phyloP scores from a whole-genome alignment of 768 basidiomycete genomes.

The Boletus tylopilopsis region DNA sequence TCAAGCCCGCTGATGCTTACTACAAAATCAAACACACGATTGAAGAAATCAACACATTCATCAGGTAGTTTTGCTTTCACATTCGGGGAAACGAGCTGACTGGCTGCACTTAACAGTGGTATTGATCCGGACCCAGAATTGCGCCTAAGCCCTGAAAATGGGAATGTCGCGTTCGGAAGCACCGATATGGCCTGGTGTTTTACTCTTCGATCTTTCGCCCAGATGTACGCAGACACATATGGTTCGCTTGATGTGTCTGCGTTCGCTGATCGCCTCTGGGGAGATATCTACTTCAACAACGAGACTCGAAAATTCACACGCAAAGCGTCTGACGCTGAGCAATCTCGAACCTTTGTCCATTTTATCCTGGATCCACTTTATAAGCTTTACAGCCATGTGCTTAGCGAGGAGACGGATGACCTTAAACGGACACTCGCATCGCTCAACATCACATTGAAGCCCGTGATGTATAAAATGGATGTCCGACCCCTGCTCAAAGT shows the following conservation, averaged over 20 bases:
- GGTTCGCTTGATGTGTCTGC: slow-evolving; percentile 79
- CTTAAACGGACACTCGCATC: slow-evolving; percentile 74
- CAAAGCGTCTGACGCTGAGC: slow-evolving; percentile 71
- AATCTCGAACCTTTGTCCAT: slow-evolving; percentile 84
- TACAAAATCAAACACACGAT: slow-evolving; percentile 99
- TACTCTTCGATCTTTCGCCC: slow-evolving; percentile 88
- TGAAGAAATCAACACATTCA: slow-evolving; percentile 96
- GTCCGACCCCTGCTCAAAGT: slow-evolving; percentile 92
- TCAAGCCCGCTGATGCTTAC: slow-evolving; percentile 95
- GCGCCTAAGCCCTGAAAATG: slow-evolving; percentile 88
- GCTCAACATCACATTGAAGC: slow-evolving; percentile 83
- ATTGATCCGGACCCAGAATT: slow-evolving; percentile 88
- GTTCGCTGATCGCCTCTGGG: slow-evolving; percentile 93
- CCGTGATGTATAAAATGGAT: slow-evolving; percentile 98
- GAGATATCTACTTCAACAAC: slow-evolving; percentile 91
- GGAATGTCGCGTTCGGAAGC: slow-evolving; percentile 96
- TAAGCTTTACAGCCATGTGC: slow-evolving; percentile 92
- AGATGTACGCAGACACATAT: slow-evolving; percentile 94
- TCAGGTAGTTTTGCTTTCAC: slow-evolving; percentile 55
- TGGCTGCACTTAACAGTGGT: slow-evolving; percentile 37
- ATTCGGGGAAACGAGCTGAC: not conserved
- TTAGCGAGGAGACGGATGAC: slow-evolving; percentile 90
- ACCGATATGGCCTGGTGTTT: slow-evolving; percentile 99
- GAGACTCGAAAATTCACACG: slow-evolving; percentile 87
- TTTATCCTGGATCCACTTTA: slow-evolving; percentile 96